Evolutionary conservation across 202 grass and related monocot genomes (phyloP), one percentile per base, ranked within the genome.

Genomic region (Miscanthus sacchariflorus): DNA sequence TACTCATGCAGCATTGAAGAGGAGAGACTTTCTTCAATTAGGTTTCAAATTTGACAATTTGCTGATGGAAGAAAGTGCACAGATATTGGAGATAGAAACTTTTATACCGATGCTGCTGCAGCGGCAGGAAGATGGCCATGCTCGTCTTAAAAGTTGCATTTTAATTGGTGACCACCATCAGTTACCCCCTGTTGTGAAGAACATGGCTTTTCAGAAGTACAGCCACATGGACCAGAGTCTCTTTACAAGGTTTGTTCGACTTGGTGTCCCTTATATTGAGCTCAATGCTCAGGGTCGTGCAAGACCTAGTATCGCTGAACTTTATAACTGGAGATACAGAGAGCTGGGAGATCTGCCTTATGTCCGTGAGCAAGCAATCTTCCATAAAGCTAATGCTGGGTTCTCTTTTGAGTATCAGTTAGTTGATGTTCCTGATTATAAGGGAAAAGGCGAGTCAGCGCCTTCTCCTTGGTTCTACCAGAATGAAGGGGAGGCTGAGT

Each of bases 31-130:
- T 82, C 94, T 99, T 90, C 97, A 99, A 44, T 85, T 99, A 67
- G 93, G 94, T 67, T 99, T 99, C 86, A 96, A 95, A 76, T 96
- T 95, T 73, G 97, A 99, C 82, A 99, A 99, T 91, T 91, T 96
- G 78, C 84, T 99, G 19, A 99, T 99, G 97, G 97, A 99, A 95
- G 97, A 99, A 96, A 99, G 97, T 85, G 97, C 97, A 10, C 97
- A 99, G 73, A 99, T 99, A 87, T 82, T 99, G 72, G 97, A 99
- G 89, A 99, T 99, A 71, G 94, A 99, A 64, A 96, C 97, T 43
- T 99, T 96, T 83, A 99, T 99, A 89, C 97, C 97, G 11, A 99
- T 96, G 88, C 90, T 99, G 70, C 82, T 99, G 66, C 97, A 99
- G 79, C 79, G 93, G 76, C 97, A 99, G 87, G 97, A 99, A 87